Percentiles rank a stretch among this genome's conserved stretches.
Evolutionary conservation across 768 basidiomycete genomes (phyloP).

Genomic region (Leccinum disarticulatum): DNA sequence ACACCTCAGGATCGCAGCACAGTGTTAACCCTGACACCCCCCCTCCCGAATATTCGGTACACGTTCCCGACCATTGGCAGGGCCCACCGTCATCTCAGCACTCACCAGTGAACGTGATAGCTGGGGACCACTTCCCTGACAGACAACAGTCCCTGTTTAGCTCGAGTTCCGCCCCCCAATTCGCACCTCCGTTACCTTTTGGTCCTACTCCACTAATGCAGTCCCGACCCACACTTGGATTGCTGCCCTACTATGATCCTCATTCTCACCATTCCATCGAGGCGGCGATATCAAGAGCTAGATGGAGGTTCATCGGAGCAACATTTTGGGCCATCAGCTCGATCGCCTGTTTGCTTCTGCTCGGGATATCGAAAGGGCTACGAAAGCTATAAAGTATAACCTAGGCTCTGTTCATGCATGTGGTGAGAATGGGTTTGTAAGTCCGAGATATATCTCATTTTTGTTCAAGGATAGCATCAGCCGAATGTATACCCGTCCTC

Average conservation of each 20-base stretch:
- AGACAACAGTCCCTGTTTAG: constrained; percentile 19
- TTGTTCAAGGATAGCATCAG: not conserved
- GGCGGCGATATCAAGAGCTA: constrained; percentile 40
- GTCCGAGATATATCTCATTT: not conserved
- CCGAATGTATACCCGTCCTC: not conserved
- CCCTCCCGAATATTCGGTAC: constrained; percentile 30
- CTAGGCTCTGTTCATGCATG: not conserved
- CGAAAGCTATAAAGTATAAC: constrained; percentile 2
- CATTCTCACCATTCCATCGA: constrained; percentile 38
- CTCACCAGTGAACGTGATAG: constrained; percentile 13
- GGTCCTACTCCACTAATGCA: constrained; percentile 45
- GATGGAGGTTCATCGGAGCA: constrained; percentile 44
- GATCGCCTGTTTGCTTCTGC: constrained; percentile 27
- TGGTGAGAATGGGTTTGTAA: not conserved
- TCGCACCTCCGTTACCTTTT: constrained; percentile 20
- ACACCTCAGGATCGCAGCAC: constrained; percentile 16
- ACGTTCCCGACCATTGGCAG: constrained; percentile 13
- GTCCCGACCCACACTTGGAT: constrained; percentile 34
- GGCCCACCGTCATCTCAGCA: constrained; percentile 19
- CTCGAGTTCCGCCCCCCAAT: constrained; percentile 15
- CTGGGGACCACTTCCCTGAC: constrained; percentile 13
- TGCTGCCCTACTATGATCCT: constrained; percentile 45
- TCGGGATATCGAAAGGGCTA: constrained; percentile 24
- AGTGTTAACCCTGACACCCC: constrained; percentile 29
- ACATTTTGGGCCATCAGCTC: constrained; percentile 39